These are phyloP conservation scores for Penicillium crystallinum DNA, from an alignment of 495 filamentous ascomycete species.

Conservation along the genomic window DNA sequence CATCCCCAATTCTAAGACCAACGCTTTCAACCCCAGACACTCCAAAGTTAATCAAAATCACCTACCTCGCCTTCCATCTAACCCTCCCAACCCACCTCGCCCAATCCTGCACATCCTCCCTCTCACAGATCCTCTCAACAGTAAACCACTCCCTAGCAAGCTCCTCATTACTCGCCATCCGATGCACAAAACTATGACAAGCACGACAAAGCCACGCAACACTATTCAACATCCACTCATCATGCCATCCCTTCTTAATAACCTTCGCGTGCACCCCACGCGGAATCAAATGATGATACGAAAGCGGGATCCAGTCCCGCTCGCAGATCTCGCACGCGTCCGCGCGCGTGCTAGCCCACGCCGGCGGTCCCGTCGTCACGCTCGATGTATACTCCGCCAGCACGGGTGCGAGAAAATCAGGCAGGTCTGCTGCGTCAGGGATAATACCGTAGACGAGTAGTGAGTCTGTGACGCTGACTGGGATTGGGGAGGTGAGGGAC, in stretches of 20 bases:
- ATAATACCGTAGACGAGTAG: conserved; percentile 58
- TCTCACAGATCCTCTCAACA: conserved; percentile 60
- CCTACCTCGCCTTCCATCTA: conserved; percentile 56
- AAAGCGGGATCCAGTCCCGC: conserved; percentile 70
- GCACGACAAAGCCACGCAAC: conserved; percentile 88
- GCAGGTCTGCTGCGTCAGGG: conserved; percentile 35
- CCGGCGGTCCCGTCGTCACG: conserved; percentile 54
- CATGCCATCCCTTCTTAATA: conserved; percentile 75
- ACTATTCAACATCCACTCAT: conserved; percentile 65
- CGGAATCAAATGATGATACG: conserved; percentile 84
- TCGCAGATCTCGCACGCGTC: conserved; percentile 75
- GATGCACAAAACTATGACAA: conserved; percentile 83
- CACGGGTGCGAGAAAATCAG: conserved; percentile 56
- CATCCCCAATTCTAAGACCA: no score
- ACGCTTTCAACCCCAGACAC: no score
- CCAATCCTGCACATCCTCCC: conserved; percentile 70
- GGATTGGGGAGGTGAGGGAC: conserved; percentile 39
- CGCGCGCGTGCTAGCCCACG: conserved; percentile 50
- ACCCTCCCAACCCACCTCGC: conserved; percentile 60
- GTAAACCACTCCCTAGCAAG: conserved; percentile 69
- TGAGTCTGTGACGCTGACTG: conserved; percentile 51
- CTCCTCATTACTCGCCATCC: conserved; percentile 71
- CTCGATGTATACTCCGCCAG: conserved; percentile 54
- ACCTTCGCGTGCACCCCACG: conserved; percentile 71
- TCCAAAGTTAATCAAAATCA: neutral